A percentile compares a stretch with the other conserved stretches of the same genome.
Evolutionary conservation across 1,284 basidiomycete genomes (phyloP).

Genomic region (Agroathelia rolfsii): DNA sequence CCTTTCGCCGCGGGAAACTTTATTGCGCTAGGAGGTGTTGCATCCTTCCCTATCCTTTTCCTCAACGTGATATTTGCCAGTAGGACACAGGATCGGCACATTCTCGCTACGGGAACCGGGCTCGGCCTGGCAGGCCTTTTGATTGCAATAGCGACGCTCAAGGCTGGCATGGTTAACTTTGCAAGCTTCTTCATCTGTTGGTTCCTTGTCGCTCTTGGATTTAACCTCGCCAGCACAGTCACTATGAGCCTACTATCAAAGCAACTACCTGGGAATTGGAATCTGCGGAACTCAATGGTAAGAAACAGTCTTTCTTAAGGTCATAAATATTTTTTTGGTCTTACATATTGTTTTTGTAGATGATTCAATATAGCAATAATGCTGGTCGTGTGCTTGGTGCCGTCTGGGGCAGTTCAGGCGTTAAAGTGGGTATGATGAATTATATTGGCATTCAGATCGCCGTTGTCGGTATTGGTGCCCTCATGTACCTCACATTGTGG

Average conservation of each 20-base stretch:
- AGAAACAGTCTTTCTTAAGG: too few species aligned
- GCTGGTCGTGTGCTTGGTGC: constrained; percentile 52
- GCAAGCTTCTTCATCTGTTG: constrained; percentile 51
- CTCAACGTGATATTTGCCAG: constrained; percentile 46
- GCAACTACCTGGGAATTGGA: constrained; percentile 55
- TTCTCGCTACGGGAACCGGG: constrained; percentile 42
- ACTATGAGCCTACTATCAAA: constrained; percentile 61
- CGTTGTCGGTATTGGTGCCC: constrained; percentile 45
- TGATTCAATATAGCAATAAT: constrained; percentile 63
- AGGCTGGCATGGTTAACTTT: constrained; percentile 31
- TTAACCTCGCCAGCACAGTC: constrained; percentile 58
- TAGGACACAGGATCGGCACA: constrained; percentile 50
- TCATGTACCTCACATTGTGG: constrained; percentile 49
- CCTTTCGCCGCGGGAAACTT: constrained; percentile 62
- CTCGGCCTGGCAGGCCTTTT: constrained; percentile 47
- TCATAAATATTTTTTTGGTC: too few species aligned
- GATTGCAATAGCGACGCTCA: constrained; percentile 37
- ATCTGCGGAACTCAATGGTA: constrained; percentile 41
- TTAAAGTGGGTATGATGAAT: constrained; percentile 52
- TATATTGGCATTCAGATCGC: constrained; percentile 55
- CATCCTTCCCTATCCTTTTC: constrained; percentile 58
- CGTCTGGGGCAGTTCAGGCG: constrained; percentile 57
- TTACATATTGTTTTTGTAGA: too few species aligned
- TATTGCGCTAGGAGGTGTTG: constrained; percentile 56
- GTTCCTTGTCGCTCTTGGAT: constrained; percentile 59